Percentiles rank a stretch among this genome's conserved stretches.
These are phyloP conservation scores for Colletotrichum lupini DNA, from an alignment of 2,329 filamentous ascomycete genomes.

Conservation along the genomic window DNA sequence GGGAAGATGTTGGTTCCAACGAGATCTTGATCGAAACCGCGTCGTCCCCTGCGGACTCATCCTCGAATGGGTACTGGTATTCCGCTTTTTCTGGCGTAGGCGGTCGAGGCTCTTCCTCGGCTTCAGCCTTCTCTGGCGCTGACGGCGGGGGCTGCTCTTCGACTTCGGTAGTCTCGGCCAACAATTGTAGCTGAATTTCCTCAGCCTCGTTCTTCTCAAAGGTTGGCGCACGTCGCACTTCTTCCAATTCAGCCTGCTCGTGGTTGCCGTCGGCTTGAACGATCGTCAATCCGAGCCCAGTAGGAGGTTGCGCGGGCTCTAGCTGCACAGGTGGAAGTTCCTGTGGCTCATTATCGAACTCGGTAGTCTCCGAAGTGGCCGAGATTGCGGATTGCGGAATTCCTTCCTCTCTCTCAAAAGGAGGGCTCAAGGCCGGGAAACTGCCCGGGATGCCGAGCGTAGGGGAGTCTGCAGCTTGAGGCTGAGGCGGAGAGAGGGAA, in stretches of 20 bases:
- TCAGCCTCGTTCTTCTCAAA: not conserved
- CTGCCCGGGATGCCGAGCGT: conserved; percentile 74
- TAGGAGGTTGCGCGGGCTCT: conserved; percentile 35
- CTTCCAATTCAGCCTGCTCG: conserved; percentile 24
- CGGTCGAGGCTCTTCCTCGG: conserved; percentile 36
- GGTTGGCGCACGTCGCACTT: conserved; percentile 32
- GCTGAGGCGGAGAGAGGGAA: conserved; percentile 22
- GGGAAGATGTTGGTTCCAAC: conserved; percentile 47
- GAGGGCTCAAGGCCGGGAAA: conserved; percentile 59
- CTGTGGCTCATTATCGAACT: conserved; percentile 80
- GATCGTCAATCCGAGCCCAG: conserved; percentile 32
- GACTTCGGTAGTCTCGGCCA: not conserved
- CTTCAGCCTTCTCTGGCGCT: conserved; percentile 3
- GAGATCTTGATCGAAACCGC: conserved; percentile 53
- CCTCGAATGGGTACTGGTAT: conserved; percentile 63
- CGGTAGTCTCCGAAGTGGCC: conserved; percentile 69
- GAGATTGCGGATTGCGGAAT: conserved; percentile 70
- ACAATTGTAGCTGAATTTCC: not conserved
- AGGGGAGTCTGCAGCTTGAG: conserved; percentile 65
- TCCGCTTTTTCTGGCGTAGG: conserved; percentile 45
- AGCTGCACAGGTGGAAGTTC: conserved; percentile 60
- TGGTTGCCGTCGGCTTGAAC: conserved; percentile 24
- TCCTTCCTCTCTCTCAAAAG: conserved; percentile 56
- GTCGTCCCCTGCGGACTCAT: conserved; percentile 51
- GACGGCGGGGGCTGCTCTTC: not conserved